Evolutionary conservation across 163 green algal species (phyloP).

Genomic region (Scenedesmus sp.): DNA sequence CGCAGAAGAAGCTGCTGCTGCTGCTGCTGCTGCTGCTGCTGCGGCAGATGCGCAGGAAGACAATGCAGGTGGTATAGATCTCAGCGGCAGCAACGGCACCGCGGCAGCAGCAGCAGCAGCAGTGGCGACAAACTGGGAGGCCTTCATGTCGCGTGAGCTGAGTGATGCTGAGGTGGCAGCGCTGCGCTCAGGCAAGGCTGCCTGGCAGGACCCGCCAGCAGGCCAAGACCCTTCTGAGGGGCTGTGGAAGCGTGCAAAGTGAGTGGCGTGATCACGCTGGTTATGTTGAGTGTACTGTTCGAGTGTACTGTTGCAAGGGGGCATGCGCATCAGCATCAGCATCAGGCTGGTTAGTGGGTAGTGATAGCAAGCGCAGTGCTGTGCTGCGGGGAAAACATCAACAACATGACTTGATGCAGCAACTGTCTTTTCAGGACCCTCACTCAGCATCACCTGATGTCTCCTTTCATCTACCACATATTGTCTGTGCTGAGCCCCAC

Average conservation of each 20-base stretch:
- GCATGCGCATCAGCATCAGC: not conserved
- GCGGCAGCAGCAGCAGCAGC: conserved; percentile 24
- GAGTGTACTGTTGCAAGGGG: not conserved
- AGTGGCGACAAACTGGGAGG: conserved; percentile 45
- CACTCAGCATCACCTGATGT: not conserved
- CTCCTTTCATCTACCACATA: too few species aligned
- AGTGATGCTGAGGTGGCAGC: conserved; percentile 44
- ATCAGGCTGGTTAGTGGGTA: not conserved
- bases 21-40: not conserved
- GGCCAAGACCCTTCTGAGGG: not conserved
- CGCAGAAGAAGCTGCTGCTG: not conserved
- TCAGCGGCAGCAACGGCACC: not conserved
- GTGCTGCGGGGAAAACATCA: not conserved
- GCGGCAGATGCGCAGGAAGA: not conserved
- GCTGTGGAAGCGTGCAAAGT: conserved; percentile 42
- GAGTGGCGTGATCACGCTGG: not conserved
- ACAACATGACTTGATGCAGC: not conserved
- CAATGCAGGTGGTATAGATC: not conserved
- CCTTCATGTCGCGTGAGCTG: conserved; percentile 59
- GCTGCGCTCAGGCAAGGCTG: conserved; percentile 6
- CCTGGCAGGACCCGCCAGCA: conserved; percentile 3
- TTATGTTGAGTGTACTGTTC: not conserved
- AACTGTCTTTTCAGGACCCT: not conserved
- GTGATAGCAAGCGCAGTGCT: not conserved
- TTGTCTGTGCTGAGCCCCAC: too few species aligned